Conservation (phyloP, 2,329 filamentous ascomycete species). For the Pestalotiopsis sp. region DNA sequence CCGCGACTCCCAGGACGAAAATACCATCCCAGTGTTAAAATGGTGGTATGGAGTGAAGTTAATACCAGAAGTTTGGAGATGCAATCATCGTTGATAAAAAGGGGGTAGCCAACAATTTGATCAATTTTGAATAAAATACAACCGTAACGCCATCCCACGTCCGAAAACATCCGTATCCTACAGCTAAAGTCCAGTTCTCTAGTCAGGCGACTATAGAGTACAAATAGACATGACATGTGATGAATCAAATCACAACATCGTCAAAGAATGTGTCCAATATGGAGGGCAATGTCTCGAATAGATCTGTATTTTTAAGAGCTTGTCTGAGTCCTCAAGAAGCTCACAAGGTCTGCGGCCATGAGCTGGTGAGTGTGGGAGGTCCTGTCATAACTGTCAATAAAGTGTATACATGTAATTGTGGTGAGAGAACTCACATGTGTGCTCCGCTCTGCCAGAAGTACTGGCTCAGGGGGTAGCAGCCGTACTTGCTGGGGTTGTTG, state of each 20-base stretch:
- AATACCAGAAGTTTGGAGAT: too few species aligned
- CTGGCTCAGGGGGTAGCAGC: slow-evolving; percentile 28
- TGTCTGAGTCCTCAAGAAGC: slow-evolving; percentile 17
- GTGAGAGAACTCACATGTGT: slow-evolving; percentile 27
- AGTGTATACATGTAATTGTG: too few species aligned
- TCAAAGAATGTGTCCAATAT: not conserved
- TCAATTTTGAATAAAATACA: too few species aligned
- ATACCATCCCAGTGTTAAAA: too few species aligned
- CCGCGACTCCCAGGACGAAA: too few species aligned
- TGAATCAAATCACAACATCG: not conserved
- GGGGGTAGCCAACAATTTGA: too few species aligned
- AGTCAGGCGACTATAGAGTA: too few species aligned
- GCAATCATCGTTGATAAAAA: too few species aligned
- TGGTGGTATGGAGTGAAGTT: too few species aligned
- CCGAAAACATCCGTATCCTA: too few species aligned
- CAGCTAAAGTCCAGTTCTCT: too few species aligned
- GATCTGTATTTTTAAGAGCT: not conserved
- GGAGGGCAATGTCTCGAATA: not conserved
- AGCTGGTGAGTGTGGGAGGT: slow-evolving; percentile 20
- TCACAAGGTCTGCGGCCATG: slow-evolving; percentile 18
- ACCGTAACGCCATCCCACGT: too few species aligned
- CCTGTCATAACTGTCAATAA: slow-evolving; percentile 10
- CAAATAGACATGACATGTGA: not conserved
- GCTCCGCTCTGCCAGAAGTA: slow-evolving; percentile 36
- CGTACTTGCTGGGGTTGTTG: slow-evolving; percentile 26